Conservation (phyloP, 2,329 filamentous ascomycete genomes). For the Dactylellina drechsleri region DNA sequence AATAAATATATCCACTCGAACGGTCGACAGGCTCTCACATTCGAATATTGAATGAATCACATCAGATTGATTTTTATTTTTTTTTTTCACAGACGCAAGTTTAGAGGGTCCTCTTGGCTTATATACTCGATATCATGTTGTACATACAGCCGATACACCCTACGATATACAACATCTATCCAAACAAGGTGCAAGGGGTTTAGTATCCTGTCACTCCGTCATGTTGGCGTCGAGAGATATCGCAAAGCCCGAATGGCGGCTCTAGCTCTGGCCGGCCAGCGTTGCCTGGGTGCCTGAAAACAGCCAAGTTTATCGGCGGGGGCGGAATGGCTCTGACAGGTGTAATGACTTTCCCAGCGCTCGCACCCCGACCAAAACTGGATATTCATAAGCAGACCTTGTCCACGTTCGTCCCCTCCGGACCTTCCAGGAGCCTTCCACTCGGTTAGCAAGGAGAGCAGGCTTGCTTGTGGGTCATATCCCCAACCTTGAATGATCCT, state of each 20-base stretch:
- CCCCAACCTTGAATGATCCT: conserved; percentile 29
- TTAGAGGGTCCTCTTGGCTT: too few relatives aligned
- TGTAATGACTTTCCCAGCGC: conserved; percentile 9
- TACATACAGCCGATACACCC: too few relatives aligned
- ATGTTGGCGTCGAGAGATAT: conserved; percentile 15
- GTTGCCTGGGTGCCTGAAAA: conserved; percentile 43
- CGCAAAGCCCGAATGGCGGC: conserved; percentile 18
- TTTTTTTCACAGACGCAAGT: too few relatives aligned
- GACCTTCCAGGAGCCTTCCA: conserved; percentile 48
- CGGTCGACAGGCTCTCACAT: background rate
- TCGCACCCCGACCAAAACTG: background rate
- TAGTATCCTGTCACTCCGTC: conserved; percentile 10
- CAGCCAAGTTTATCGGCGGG: conserved; percentile 14
- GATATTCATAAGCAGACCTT: conserved; percentile 11
- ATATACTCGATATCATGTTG: too few relatives aligned
- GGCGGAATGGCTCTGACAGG: conserved; percentile 23
- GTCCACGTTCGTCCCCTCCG: conserved; percentile 19
- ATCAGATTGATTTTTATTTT: background rate
- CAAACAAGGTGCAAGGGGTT: conserved; percentile 1
- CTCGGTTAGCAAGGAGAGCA: conserved; percentile 29
- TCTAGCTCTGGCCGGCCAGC: background rate
- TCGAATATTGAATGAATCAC: background rate
- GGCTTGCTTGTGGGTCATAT: conserved; percentile 14
- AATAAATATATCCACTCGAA: conserved; percentile 1
- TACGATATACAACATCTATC: background rate